Base-by-base conservation (phyloP, 495 filamentous ascomycete species). In the Neurospora sp. region DNA sequence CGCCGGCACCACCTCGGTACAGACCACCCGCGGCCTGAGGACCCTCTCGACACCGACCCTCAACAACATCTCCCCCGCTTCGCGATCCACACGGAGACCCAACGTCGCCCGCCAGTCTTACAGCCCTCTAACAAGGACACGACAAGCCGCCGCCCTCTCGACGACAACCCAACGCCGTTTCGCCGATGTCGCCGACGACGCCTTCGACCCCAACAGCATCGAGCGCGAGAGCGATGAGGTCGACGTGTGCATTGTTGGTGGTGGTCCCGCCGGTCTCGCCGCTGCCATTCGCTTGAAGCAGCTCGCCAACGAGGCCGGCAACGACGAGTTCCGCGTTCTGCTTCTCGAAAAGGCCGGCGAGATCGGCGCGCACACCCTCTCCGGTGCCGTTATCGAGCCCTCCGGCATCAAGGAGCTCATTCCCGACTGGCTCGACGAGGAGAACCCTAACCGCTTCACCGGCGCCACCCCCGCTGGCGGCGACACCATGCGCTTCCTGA, bases 231-330 rank as follows among this genome's bases (percentile, higher is more conserved):
- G 87, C 70, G 96, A 98, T 76, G 83, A 97, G 80, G 96, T 98
- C 27, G 96, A 98, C 82, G 95, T 98, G 10, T 97, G 93, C 78
- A 98, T 99, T 80, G 89, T 99, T 44, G 96, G 96, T 77, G 96
- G 95, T 77, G 94, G 96, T 40, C 96, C 96, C 68, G 93, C 96
- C 70, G 96, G 96, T 73, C 88, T 99, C 73, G 89, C 91, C 71
- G 94, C 96, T 70, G 96, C 95, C 27, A 99, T 99, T 78, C 90
- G 93, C 70, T 81, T 99, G 69, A 98, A 98, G 82, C 96, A 99
- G 82, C 87, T 98, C 20, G 96, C 96, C 72, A 97, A 94, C 79
- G 93, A 93, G 78, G 92, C 92, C n/a, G 94, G 94, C 44, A 96
- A 98, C 79, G 94, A 98, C 69, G 95, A 96, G 44, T 97, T 98